Base-by-base conservation (phyloP, 2,329 filamentous ascomycete genomes). In the Anisogramma anomala region DNA sequence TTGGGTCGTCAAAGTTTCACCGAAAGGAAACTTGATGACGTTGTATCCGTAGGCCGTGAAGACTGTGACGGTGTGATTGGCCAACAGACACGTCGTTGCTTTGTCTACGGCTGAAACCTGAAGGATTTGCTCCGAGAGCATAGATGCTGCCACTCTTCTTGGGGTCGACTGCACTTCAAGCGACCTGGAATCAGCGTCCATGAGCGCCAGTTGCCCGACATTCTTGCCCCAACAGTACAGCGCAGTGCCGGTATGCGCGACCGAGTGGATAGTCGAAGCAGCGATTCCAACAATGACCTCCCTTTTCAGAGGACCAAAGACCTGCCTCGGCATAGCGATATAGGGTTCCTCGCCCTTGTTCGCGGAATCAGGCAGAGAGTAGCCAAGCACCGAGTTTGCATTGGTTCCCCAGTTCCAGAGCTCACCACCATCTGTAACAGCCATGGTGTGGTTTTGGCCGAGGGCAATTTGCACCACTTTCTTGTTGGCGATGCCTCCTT, bases 31-130 rank as follows among this genome's bases (percentile, higher is more conserved):
- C 33, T 77, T 79, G 41, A 96, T 71, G 49, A 86, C 84, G n/a
- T 87, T 86, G 57, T 94, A 96, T 4, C 89, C 89, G 54, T 94
- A 96, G 50, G 93, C 93, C 1, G 87, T 89, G 53, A 98, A 94
- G 0, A 98, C 81, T 70, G 84, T 93, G 8, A 96, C 86, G 15
- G 87, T 86, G 50, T 84, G 79, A 51, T 87, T 94, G 36, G 87
- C 82, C 3, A 98, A 72, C 20, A 98, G 64, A 48, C 87, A 82
- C 1, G 82, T 80, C 0, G 91, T 95, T 6, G 91, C 91, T 50
- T 80, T 81, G 55, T 96, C 89, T 44, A 93, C 94, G 3, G 88
- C 89, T 0, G 84, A 83, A 0, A 91, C 84, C 57, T 82, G 83
- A 19, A 73, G 66, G 39, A 98, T 94, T 0, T 58, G 75, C 3